phyloP scores from a whole-genome alignment of 1,139 yeast genomes.

The Pneumocystis oryctolagi region DNA sequence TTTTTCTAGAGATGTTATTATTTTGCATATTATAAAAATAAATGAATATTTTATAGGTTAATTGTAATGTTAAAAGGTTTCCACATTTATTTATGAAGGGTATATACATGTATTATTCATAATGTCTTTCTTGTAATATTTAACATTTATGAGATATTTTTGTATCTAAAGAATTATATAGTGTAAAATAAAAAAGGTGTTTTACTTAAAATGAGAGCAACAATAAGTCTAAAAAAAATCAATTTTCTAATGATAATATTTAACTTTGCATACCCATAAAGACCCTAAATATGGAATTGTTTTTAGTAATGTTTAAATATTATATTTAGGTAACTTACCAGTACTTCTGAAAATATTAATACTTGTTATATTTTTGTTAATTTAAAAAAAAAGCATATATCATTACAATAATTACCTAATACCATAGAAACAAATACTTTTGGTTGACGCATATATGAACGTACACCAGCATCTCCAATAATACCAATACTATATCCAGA shows the following conservation, averaged over 20 bases:
- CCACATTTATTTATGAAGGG: background rate
- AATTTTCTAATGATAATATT: background rate
- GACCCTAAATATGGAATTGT: background rate
- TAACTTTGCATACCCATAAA: background rate
- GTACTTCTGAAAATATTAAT: background rate
- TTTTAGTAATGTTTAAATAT: background rate
- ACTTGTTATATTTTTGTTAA: background rate
- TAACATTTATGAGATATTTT: background rate
- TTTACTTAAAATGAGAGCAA: background rate
- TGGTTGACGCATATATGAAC: conserved; percentile 93
- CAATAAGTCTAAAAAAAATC: background rate
- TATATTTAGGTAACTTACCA: background rate
- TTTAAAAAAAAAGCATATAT: background rate
- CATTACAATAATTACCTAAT: background rate
- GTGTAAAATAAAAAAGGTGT: background rate
- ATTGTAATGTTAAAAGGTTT: background rate
- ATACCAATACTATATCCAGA: conserved; percentile 98
- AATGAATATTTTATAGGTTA: background rate
- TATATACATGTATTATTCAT: background rate
- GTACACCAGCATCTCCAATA: conserved; percentile 97
- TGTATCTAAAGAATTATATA: background rate
- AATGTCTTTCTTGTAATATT: background rate
- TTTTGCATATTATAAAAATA: too few species aligned
- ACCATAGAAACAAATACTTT: conserved; percentile 96
- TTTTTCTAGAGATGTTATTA: background rate